A percentile compares a stretch with the other conserved stretches of the same genome.
Evolutionary conservation across 805 yeast species (phyloP).

Genomic region (Yamadazyma scolyti): DNA sequence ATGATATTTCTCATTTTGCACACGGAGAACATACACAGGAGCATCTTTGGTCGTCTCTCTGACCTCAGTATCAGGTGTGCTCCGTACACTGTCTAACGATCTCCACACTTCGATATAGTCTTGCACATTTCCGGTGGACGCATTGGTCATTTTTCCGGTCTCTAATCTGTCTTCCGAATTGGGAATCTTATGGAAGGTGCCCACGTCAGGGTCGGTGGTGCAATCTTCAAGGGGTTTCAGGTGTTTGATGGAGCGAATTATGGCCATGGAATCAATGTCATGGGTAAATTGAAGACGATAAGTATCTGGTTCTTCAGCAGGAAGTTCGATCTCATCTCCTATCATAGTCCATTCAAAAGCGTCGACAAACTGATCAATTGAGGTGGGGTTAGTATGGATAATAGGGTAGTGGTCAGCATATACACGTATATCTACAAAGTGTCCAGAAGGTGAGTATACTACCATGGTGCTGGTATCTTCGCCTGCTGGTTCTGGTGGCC

Average conservation of each 20-base stretch:
- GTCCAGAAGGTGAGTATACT: slow-evolving; percentile 37
- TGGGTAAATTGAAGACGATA: slow-evolving; percentile 37
- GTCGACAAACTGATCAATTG: slow-evolving; percentile 15
- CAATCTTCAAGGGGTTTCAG: slow-evolving; percentile 29
- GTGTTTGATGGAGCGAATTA: slow-evolving; percentile 21
- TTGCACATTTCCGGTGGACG: slow-evolving; percentile 37
- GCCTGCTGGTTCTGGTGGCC: slow-evolving; percentile 40
- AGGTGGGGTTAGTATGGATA: slow-evolving; percentile 2
- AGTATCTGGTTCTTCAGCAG: slow-evolving; percentile 23
- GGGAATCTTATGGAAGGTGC: slow-evolving; percentile 38
- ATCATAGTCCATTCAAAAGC: slow-evolving; percentile 57
- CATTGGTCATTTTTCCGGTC: slow-evolving; percentile 47
- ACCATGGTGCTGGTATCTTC: slow-evolving; percentile 51
- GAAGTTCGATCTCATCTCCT: slow-evolving; percentile 39
- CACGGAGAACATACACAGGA: slow-evolving; percentile 18
- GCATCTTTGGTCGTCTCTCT: slow-evolving; percentile 10
- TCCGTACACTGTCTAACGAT: slow-evolving; percentile 37
- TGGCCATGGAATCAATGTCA: slow-evolving; percentile 39
- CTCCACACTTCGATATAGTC: slow-evolving; percentile 56
- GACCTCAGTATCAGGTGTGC: slow-evolving; percentile 24
- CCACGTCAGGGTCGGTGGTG: slow-evolving; percentile 38
- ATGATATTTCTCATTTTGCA: slow-evolving; percentile 16
- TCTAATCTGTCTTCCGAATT: slow-evolving; percentile 44
- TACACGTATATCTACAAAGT: slow-evolving; percentile 47
- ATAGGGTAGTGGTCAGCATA: slow-evolving; percentile 15